Conservation (phyloP, 2,329 filamentous ascomycete genomes). For the Cladosporium sp. region DNA sequence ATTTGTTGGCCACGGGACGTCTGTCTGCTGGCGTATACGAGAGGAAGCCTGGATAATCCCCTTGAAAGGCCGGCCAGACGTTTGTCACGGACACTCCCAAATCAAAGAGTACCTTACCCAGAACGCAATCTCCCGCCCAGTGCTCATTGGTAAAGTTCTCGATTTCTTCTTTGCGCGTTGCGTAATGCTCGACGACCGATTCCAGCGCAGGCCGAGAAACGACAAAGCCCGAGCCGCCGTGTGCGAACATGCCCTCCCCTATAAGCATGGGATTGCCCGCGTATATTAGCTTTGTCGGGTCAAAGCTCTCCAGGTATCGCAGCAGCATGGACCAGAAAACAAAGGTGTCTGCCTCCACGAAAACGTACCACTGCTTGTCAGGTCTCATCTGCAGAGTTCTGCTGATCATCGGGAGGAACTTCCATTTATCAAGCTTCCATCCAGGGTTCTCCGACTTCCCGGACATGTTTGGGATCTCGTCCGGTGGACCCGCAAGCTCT, state of each 20-base stretch:
- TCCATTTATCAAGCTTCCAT: slow-evolving; percentile 33
- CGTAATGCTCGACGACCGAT: slow-evolving; percentile 37
- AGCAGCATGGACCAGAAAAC: slow-evolving; percentile 48
- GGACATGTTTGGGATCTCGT: background rate
- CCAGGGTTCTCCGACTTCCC: slow-evolving; percentile 10
- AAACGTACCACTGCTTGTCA: slow-evolving; percentile 52
- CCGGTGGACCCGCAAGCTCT: slow-evolving; percentile 13
- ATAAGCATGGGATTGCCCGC: slow-evolving; percentile 50
- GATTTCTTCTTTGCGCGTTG: slow-evolving; percentile 35
- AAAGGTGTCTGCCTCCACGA: slow-evolving; percentile 55
- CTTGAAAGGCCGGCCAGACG: slow-evolving; percentile 18
- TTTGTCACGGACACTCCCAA: slow-evolving; percentile 12
- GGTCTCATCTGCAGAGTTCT: slow-evolving; percentile 33
- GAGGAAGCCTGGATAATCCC: slow-evolving; percentile 2
- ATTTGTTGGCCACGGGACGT: slow-evolving; percentile 13
- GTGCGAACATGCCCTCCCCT: slow-evolving; percentile 45
- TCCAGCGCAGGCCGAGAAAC: slow-evolving; percentile 46
- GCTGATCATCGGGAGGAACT: slow-evolving; percentile 32
- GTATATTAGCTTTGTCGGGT: slow-evolving; percentile 45
- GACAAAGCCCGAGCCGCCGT: slow-evolving; percentile 49
- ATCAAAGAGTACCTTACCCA: slow-evolving; percentile 15
- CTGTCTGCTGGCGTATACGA: background rate
- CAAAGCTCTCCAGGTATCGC: slow-evolving; percentile 46
- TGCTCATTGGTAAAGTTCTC: slow-evolving; percentile 14
- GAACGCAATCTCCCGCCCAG: slow-evolving; percentile 20